phyloP scores from a whole-genome alignment of 1,284 basidiomycete genomes.

The Microbotryomycetes sp. region DNA sequence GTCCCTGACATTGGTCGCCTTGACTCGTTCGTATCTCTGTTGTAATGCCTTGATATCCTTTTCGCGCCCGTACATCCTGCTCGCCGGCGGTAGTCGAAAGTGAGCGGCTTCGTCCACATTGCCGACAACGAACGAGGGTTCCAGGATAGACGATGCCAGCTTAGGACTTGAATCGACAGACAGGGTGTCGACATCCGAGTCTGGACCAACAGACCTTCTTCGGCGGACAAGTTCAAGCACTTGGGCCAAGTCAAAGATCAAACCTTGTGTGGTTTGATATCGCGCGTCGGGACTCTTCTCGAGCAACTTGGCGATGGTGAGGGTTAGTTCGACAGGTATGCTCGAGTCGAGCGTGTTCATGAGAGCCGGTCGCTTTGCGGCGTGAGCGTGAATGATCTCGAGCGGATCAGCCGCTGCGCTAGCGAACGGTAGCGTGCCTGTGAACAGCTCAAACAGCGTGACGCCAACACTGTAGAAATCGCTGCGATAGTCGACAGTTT shows the following conservation, averaged over 20 bases:
- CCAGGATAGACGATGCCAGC: background rate
- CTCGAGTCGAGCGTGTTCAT: slow-evolving; percentile 15
- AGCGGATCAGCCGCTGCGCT: slow-evolving; percentile 19
- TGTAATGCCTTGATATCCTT: slow-evolving; percentile 7
- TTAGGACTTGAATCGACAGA: background rate
- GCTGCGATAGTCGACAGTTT: slow-evolving; percentile 16
- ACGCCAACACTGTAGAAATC: slow-evolving; percentile 30
- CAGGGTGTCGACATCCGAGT: background rate
- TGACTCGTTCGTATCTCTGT: slow-evolving; percentile 20
- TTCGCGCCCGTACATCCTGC: slow-evolving; percentile 24
- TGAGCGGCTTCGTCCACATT: slow-evolving; percentile 25
- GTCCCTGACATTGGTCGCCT: slow-evolving; percentile 1
- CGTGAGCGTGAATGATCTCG: slow-evolving; percentile 30
- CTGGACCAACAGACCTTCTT: background rate
- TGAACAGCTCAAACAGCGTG: slow-evolving; percentile 24
- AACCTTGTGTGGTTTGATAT: slow-evolving; percentile 25
- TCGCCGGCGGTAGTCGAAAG: slow-evolving; percentile 26
- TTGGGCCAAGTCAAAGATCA: slow-evolving; percentile 27
- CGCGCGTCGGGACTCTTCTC: slow-evolving; percentile 27
- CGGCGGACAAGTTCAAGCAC: slow-evolving; percentile 5
- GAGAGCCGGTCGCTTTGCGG: slow-evolving; percentile 16
- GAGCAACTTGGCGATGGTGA: slow-evolving; percentile 29
- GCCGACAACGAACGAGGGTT: slow-evolving; percentile 19
- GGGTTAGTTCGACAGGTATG: slow-evolving; percentile 20
- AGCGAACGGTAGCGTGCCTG: slow-evolving; percentile 22